Conservation (phyloP, 371 early-diverging fungal species). For the Mucor circinelloides region DNA sequence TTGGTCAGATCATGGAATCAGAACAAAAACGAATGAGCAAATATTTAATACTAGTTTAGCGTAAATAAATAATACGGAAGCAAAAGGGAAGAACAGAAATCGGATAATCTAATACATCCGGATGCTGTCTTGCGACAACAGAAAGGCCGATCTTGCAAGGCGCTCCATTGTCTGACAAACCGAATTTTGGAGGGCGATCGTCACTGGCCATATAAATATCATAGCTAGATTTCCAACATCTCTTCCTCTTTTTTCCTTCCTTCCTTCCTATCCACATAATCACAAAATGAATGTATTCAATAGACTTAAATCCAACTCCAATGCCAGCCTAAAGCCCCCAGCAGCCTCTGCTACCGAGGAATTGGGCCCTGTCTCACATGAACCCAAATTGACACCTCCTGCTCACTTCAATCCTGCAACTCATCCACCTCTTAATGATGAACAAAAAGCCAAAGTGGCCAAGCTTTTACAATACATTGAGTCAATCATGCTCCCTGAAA, state of each 20-base stretch:
- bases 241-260: neutral
- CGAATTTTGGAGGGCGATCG: slow-evolving; percentile 5
- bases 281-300: slow-evolving; percentile 25
- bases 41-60: too few species aligned
- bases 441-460: slow-evolving; percentile 48
- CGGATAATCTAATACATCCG: slow-evolving; percentile 20
- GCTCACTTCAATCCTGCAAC: slow-evolving; percentile 20
- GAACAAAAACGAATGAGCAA: too few species aligned
- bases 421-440: slow-evolving; percentile 39
- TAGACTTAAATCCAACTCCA: slow-evolving; percentile 29
- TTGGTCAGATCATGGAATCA: too few species aligned
- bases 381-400: slow-evolving; percentile 41
- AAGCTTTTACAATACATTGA: slow-evolving; percentile 53
- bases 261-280: slow-evolving; percentile 1
- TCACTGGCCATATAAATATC: neutral
- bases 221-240: neutral
- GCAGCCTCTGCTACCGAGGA: slow-evolving; percentile 14
- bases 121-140: neutral
- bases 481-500: slow-evolving; percentile 49
- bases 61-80: too few species aligned
- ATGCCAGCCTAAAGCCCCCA: slow-evolving; percentile 19
- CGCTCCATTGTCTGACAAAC: slow-evolving; percentile 4
- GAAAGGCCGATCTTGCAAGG: slow-evolving; percentile 6
- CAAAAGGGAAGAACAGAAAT: neutral
- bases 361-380: slow-evolving; percentile 33